phyloP scores from a whole-genome alignment of 208 protist genomes.

The Trypanosoma cruzi region DNA sequence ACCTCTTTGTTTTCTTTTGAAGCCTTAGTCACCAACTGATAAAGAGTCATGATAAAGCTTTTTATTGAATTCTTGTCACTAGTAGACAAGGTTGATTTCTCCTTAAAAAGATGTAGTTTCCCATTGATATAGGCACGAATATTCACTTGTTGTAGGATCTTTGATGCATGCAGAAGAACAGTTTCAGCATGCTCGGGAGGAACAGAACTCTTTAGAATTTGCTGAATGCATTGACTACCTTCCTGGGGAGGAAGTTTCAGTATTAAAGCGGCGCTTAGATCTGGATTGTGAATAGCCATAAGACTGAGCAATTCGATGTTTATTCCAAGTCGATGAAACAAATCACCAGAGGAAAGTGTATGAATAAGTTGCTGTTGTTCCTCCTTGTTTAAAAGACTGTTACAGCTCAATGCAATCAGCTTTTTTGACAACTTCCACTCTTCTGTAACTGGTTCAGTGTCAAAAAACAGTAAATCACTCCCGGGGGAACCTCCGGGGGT shows the following conservation, averaged over 20 bases:
- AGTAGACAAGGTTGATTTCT: constrained; percentile 30
- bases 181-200: constrained; percentile 46
- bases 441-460: constrained; percentile 37
- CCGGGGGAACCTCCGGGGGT: constrained; percentile 27
- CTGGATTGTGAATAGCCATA: constrained; percentile 56
- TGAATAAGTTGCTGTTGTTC: constrained; percentile 44
- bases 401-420: constrained; percentile 33
- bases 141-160: constrained; percentile 57
- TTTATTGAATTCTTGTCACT: constrained; percentile 45
- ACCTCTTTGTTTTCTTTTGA: constrained; percentile 77
- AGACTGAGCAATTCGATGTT: constrained; percentile 36
- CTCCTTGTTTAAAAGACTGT: constrained; percentile 35
- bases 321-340: constrained; percentile 46
- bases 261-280: constrained; percentile 53
- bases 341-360: constrained; percentile 32
- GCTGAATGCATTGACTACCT: constrained; percentile 44
- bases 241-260: constrained; percentile 38
- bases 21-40: constrained; percentile 57
- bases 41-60: constrained; percentile 54
- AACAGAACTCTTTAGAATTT: constrained; percentile 45
- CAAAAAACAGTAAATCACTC: constrained; percentile 50
- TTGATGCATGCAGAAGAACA: constrained; percentile 49
- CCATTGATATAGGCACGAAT: constrained; percentile 47
- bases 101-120: constrained; percentile 47
- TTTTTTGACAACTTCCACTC: constrained; percentile 43